These are phyloP conservation scores for Aspergillus quadrilineatus DNA, from an alignment of 2,329 filamentous ascomycete species.

Conservation along the genomic window DNA sequence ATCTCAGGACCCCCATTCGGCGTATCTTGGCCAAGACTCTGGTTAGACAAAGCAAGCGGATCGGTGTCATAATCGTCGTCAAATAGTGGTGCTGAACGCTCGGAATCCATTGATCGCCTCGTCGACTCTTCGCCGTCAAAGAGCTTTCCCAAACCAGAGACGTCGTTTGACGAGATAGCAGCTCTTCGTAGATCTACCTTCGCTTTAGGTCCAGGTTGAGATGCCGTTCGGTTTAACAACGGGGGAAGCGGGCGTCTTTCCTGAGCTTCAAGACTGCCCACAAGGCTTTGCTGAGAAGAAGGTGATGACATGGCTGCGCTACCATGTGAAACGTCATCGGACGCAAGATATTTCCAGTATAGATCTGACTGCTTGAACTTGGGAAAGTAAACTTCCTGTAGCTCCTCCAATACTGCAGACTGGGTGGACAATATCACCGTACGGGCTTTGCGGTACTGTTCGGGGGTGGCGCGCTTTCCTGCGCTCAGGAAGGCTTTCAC, in stretches of 20 bases:
- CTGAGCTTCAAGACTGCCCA: conserved; percentile 28
- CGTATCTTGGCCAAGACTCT: conserved; percentile 75
- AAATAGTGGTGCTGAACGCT: conserved; percentile 62
- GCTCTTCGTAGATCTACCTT: conserved; percentile 58
- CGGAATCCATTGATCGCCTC: conserved; percentile 71
- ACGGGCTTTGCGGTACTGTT: conserved; percentile 80
- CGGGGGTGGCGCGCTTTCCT: conserved; percentile 70
- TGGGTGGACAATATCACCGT: conserved; percentile 79
- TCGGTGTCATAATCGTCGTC: conserved; percentile 76
- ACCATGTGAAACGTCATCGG: conserved; percentile 62
- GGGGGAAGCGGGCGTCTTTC: conserved; percentile 43
- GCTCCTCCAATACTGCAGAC: conserved; percentile 76
- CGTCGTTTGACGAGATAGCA: conserved; percentile 61
- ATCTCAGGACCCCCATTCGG: conserved; percentile 52
- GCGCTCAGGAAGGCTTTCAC: conserved; percentile 78
- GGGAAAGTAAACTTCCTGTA: conserved; percentile 77
- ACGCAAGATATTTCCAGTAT: conserved; percentile 92
- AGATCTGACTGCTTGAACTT: conserved; percentile 90
- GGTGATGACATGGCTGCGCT: conserved; percentile 20
- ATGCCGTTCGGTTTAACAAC: conserved; percentile 49
- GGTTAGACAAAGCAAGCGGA: conserved; percentile 70
- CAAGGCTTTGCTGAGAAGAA: conserved; percentile 19
- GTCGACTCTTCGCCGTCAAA: conserved; percentile 48
- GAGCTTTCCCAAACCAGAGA: conserved; percentile 50
- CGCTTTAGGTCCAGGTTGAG: conserved; percentile 44